These are phyloP conservation scores for Takakia lepidozioides DNA, from an alignment of 225 moss, liverwort and hornwort species.

Conservation along the genomic window DNA sequence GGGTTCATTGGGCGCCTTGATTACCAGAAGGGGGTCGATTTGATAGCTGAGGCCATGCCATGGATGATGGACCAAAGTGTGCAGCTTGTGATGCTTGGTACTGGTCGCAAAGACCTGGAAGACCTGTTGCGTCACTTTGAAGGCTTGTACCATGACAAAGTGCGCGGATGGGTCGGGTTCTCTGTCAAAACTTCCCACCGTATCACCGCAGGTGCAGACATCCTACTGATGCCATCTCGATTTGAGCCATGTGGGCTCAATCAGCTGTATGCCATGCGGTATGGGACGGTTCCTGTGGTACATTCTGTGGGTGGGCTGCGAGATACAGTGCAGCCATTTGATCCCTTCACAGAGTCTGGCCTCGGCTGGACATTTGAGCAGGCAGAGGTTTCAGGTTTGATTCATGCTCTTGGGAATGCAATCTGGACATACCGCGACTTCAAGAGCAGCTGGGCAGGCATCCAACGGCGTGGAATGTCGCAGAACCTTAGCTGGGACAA, in stretches of 20 bases:
- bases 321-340: conserved; percentile 71
- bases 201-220: conserved; percentile 70
- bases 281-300: conserved; percentile 72
- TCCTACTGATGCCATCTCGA: conserved; percentile 70
- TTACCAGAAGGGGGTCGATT: conserved; percentile 63
- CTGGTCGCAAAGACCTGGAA: conserved; percentile 63
- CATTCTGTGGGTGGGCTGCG: conserved; percentile 68
- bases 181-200: conserved; percentile 66
- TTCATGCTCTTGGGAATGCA: conserved; percentile 66
- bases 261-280: conserved; percentile 77
- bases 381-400: conserved; percentile 35
- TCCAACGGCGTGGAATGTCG: conserved; percentile 66
- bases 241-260: conserved; percentile 84
- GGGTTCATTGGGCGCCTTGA: conserved; percentile 81
- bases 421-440: conserved; percentile 78
- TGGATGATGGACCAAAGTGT: conserved; percentile 81
- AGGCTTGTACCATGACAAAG: conserved; percentile 47
- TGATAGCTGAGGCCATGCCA: conserved; percentile 68
- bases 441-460: conserved; percentile 65
- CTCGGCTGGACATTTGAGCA: conserved; percentile 68
- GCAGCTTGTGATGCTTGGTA: conserved; percentile 71
- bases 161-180: conserved; percentile 85
- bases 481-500: conserved; percentile 84
- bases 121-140: conserved; percentile 59
- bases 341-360: conserved; percentile 62